Evolutionary conservation across 2,329 filamentous ascomycete species (phyloP), one percentile per base, ranked within the genome.

Genomic region (Verticillium albo-atrum): DNA sequence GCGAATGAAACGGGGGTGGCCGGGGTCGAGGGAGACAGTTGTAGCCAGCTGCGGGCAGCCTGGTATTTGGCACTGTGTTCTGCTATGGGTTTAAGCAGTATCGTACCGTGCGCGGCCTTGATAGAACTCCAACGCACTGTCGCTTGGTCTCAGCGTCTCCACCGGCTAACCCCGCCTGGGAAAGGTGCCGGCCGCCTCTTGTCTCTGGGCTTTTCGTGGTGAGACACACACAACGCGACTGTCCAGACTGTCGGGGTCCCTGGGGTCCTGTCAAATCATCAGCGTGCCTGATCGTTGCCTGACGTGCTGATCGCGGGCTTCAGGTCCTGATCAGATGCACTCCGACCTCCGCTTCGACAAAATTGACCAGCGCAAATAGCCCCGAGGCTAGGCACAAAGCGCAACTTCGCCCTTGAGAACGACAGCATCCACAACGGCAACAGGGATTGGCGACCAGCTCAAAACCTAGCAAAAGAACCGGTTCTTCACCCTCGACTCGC

Each of bases 1-100:
- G 55, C 28, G 54, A 37, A 37, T 56, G 54, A 56, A 56, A 56
- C 54, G 54, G 54, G 54, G 23, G 54, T 26, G 27, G 27, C 54
- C 42, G 42, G 42, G 42, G 42, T 23, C n/a, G n/a, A 12, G 10
- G 7, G 7, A 20, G 17, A 2, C 34, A 37, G 34, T 17, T 37
- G 34, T 15, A 23, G n/a, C 42, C 30, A 42, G 30, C 37, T 51
- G 27, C 4, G n/a, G n/a, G 27, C 28, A 34, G 26, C 30, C 27
- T 12, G 3, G 3, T 15, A 20, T 27, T 25, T 37, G 37, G 55
- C 28, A 56, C 54, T 50, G 58, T 50, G 37, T 27, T n/a, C 5
- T 6, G 25, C 25, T 5, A 12, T 10, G 5, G 9, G 2, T 9
- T 10, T 3, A 4, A 0, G 6, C n/a, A 23, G 2, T 1, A 1